phyloP scores from a whole-genome alignment of 2,329 filamentous ascomycete genomes.

The Pestalotiopsis fici region DNA sequence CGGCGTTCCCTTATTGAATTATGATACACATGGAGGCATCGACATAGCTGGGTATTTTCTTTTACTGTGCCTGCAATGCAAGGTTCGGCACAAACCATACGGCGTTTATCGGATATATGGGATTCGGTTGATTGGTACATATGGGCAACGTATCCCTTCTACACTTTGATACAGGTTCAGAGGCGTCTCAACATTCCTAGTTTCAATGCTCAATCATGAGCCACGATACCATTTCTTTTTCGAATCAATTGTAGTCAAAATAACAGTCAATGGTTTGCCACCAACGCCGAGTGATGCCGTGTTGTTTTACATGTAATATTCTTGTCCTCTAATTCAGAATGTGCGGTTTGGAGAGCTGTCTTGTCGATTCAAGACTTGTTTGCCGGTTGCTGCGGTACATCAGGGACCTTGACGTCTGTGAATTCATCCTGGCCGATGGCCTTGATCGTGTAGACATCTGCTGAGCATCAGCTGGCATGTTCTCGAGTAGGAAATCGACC shows the following conservation, averaged over 20 bases:
- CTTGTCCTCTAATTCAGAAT: not conserved
- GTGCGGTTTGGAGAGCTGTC: not conserved
- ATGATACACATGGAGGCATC: not conserved
- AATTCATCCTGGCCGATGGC: conserved; percentile 97
- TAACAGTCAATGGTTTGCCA: not conserved
- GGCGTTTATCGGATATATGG: not conserved
- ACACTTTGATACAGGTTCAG: not conserved
- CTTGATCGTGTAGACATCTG: conserved; percentile 67
- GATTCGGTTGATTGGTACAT: not conserved
- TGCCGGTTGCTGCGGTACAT: conserved; percentile 58
- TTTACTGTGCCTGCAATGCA: not conserved
- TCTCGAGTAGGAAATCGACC: not conserved
- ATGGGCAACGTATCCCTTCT: not conserved
- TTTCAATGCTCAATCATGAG: conserved; percentile 2
- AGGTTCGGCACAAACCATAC: not conserved
- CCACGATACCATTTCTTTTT: conserved; percentile 10
- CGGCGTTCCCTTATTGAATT: not conserved
- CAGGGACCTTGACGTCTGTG: conserved; percentile 89
- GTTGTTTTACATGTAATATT: not conserved
- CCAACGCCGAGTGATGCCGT: conserved; percentile 7
- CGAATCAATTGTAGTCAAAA: not conserved
- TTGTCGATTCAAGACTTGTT: conserved; percentile 19
- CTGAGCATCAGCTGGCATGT: not conserved
- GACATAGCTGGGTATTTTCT: not conserved
- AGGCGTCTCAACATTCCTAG: conserved; percentile 2